phyloP scores from a whole-genome alignment of 768 basidiomycete genomes.

The Leccinum uliginosum region DNA sequence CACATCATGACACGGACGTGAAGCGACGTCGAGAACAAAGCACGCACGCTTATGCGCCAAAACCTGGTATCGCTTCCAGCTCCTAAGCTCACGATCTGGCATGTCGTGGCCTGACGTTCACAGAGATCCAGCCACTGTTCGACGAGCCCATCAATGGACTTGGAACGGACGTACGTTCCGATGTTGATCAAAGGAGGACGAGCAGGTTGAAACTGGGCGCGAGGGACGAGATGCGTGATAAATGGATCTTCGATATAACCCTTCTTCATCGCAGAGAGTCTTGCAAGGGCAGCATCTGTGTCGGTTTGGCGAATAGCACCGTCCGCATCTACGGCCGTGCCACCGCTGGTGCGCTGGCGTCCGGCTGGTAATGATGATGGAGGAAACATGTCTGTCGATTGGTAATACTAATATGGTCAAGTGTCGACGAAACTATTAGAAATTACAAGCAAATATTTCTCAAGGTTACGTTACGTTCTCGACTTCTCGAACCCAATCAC shows the following conservation, averaged over 20 bases:
- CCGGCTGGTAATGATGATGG: conserved; percentile 6
- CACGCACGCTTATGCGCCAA: conserved; percentile 80
- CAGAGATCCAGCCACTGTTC: conserved; percentile 55
- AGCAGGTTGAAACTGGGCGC: conserved; percentile 52
- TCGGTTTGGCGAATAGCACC: conserved; percentile 73
- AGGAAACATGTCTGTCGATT: conserved; percentile 8
- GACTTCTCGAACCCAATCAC: too few species aligned
- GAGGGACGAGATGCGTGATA: conserved; percentile 61
- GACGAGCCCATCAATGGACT: conserved; percentile 75
- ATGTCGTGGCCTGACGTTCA: conserved; percentile 38
- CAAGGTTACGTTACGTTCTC: too few species aligned
- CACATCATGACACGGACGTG: conserved; percentile 12
- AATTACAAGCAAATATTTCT: background rate
- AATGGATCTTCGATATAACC: conserved; percentile 81
- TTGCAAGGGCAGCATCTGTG: conserved; percentile 76
- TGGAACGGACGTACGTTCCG: conserved; percentile 84
- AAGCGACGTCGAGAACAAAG: background rate
- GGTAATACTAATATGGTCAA: background rate
- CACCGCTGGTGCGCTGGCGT: conserved; percentile 12
- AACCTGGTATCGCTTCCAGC: conserved; percentile 95
- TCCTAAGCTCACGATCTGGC: conserved; percentile 92
- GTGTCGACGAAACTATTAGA: background rate
- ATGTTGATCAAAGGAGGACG: conserved; percentile 91
- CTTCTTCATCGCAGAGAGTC: conserved; percentile 77
- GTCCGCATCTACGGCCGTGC: conserved; percentile 41